Evolutionary conservation across 345 rosid genomes (phyloP), one percentile per base, ranked within the genome.

Genomic region (Salix arbutifolia): DNA sequence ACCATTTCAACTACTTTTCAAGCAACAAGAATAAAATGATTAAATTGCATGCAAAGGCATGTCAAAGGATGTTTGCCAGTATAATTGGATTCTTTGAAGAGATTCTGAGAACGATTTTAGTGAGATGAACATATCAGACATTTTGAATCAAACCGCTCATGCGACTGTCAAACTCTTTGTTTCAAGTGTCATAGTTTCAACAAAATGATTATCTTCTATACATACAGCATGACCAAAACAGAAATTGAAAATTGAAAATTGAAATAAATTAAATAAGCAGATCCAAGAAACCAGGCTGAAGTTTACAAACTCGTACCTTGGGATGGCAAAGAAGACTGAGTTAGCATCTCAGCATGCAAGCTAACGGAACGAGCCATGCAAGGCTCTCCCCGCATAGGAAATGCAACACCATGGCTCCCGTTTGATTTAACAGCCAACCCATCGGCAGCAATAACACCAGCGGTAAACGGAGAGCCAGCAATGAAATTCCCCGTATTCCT

Each of bases 311-410:
- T 42, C 6, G 37, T 83, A 91, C 96, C 97, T 81, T 83, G 90
- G 2, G 84, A 64, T 30, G 86, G 82, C 72, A 84, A 50, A 8
- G 85, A 79, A 67, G 80, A 77, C n/a, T 85, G 87, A 25, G 75
- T 78, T 71, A 78, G 72, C 77, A 77, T 67, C 85, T 90, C 93
- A 65, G 98, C 99, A 74, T 96, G 99, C 19, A 96, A 87, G 58
- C 97, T 96, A 68, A 87, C 90, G 4, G 99, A 96, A 81, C 98
- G 94, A 73, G 91, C 96, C 87, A 96, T 95, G 85, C 88, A 91
- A 82, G 83, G 83, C 76, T 91, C 94, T 26, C 23, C 68, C 37
- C 84, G 76, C 25, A 75, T 80, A 28, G 94, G 86, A 83, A 87
- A 89, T 2, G 82, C 84, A 70, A 82, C 83, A 68, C 71, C 73